A percentile compares a stretch with the other conserved stretches of the same genome.
These are phyloP conservation scores for Tillandsia leiboldiana DNA, from an alignment of 176 grass and related monocot genomes.

Conservation along the genomic window DNA sequence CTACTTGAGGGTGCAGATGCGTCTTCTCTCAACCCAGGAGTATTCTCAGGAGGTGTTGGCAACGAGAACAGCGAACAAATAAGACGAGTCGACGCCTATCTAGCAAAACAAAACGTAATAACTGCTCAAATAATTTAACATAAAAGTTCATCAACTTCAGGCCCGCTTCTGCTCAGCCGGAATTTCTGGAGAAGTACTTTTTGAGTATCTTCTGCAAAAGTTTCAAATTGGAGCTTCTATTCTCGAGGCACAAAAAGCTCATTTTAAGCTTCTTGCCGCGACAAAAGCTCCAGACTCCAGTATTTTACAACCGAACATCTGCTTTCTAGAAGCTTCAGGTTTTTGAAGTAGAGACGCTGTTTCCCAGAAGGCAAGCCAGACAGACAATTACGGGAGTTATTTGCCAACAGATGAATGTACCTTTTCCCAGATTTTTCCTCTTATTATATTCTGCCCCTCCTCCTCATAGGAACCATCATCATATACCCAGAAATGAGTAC, in stretches of 20 bases:
- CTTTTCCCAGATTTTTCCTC: slow-evolving; percentile 31
- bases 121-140: slow-evolving; percentile 2
- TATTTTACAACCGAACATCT: no score
- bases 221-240: no score
- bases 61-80: slow-evolving; percentile 27
- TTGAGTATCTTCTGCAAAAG: no score
- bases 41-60: slow-evolving; percentile 21
- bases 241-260: no score
- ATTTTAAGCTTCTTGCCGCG: no score
- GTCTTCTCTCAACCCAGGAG: slow-evolving; percentile 17
- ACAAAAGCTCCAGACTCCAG: no score
- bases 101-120: background rate
- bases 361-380: no score
- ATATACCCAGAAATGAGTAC: slow-evolving; percentile 34
- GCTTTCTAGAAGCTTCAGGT: no score
- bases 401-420: slow-evolving; percentile 6
- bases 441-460: slow-evolving; percentile 27
- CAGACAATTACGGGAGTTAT: background rate
- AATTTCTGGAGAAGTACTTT: no score
- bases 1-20: slow-evolving; percentile 11
- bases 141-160: background rate
- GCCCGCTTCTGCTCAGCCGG: no score
- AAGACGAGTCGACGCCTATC: slow-evolving; percentile 26
- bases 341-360: no score
- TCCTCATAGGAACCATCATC: slow-evolving; percentile 32